These are phyloP conservation scores for Annulohypoxylon moriforme DNA, from an alignment of 495 filamentous ascomycete genomes.

Conservation along the genomic window DNA sequence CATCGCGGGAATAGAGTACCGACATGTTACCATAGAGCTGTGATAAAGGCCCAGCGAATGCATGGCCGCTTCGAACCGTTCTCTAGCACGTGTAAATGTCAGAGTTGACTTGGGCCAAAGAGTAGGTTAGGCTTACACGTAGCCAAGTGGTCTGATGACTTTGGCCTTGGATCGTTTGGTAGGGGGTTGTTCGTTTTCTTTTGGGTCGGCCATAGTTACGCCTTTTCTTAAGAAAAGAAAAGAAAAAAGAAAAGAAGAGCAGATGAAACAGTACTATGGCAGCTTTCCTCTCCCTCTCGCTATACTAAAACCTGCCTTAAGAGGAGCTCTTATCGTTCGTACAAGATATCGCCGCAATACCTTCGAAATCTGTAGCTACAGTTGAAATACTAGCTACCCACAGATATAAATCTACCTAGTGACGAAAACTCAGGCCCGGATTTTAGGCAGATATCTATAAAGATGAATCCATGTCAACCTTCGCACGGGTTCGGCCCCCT, in stretches of 20 bases:
- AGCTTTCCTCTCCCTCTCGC: neutral
- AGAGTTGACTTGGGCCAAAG: neutral
- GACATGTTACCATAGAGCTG: constrained; percentile 50
- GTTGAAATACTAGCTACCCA: neutral
- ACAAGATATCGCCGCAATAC: neutral
- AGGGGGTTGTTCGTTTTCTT: neutral
- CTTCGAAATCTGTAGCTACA: neutral
- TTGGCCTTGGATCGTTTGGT: constrained; percentile 19
- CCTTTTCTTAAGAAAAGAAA: neutral
- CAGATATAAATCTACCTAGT: neutral
- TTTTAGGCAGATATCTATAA: constrained; percentile 5
- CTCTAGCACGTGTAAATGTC: constrained; percentile 17
- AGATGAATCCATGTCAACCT: neutral
- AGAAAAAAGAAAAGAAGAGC: too few species aligned
- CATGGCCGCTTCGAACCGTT: constrained; percentile 44
- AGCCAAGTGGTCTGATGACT: constrained; percentile 27
- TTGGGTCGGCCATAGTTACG: constrained; percentile 1
- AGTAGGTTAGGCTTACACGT: constrained; percentile 18
- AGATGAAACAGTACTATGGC: too few species aligned
- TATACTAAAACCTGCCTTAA: neutral
- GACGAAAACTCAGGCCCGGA: neutral
- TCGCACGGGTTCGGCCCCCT: constrained; percentile 11
- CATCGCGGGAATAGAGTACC: constrained; percentile 39
- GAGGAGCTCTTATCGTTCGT: neutral
- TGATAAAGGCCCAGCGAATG: constrained; percentile 49